Base-by-base conservation (phyloP, 2,329 filamentous ascomycete species). In the Pseudogymnoascus sp. region DNA sequence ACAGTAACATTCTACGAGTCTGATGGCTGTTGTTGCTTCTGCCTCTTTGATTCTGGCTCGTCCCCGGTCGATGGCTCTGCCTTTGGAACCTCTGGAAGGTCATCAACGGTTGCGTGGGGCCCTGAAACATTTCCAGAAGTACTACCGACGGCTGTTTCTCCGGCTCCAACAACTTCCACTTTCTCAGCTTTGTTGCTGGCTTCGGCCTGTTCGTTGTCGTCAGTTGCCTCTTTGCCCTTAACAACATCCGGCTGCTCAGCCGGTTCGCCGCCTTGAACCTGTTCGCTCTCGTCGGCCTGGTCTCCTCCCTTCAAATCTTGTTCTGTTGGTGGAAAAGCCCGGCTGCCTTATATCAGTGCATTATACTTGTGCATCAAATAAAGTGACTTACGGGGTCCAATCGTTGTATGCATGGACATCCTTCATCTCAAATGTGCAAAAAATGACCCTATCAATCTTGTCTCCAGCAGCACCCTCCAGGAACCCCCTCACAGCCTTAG, bases 361-460 rank as follows among this genome's bases (percentile, higher is more conserved):
- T 28, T 4, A 33, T 41, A 60, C 8, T 2, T 36, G 28, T 28
- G 39, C 28, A 19, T 45, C 25, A 4, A 49, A 49, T 41, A 14
- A 28, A n/a, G 39, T 16, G 19, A 84, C 89, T 80, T 75, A 96
- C 92, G 92, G 90, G 9, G 96, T 75, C 36, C 80, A 76, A 23
- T 82, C 22, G 60, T 86, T 79, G 73, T 97, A 97, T 0, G 89
- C 87, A 39, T 77, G 75, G 64, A 89, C 84, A 69, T 97, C 92
- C 75, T 92, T 92, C 61, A 79, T 74, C 72, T 89, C 80, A 73
- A 96, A 97, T 14, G 87, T 90, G 70, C 92, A 92, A 76, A 97
- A 96, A 16, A 96, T 81, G 11, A 97, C 83, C 68, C 85, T 84
- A 49, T 91, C 84, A 30, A 97, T 73, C 68, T 79, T 82, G 22